Conservation (phyloP, 2,329 filamentous ascomycete genomes). For the Escovopsis sp. region DNA sequence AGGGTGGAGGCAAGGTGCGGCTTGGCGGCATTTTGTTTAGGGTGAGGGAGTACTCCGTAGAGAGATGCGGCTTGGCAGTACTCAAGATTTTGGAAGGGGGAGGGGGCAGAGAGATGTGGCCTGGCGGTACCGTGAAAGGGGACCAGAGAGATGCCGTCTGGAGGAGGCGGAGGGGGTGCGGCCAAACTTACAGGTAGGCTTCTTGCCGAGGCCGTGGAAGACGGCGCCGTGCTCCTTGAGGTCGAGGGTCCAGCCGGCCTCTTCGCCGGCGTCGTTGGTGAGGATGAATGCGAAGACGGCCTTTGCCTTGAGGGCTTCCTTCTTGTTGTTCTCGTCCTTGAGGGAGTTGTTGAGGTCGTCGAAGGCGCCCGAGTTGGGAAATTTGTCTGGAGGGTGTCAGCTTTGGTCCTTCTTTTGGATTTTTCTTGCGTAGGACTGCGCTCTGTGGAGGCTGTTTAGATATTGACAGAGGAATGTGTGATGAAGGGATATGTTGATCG, state of each 20-base stretch:
- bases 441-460: not conserved
- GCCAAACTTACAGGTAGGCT: constrained; percentile 57
- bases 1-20: too few species aligned
- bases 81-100: not conserved
- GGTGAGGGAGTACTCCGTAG: too few species aligned
- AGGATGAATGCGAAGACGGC: constrained; percentile 83
- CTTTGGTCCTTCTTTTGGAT: not conserved
- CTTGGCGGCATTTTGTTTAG: too few species aligned
- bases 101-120: too few species aligned
- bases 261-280: constrained; percentile 71
- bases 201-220: constrained; percentile 59
- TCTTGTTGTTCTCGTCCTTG: constrained; percentile 53
- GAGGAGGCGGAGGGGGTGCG: not conserved
- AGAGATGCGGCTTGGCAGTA: too few species aligned
- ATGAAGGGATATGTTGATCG: too few species aligned
- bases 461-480: too few species aligned
- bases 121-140: too few species aligned
- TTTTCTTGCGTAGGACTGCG: not conserved
- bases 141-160: too few species aligned
- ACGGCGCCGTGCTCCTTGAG: constrained; percentile 81
- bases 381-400: constrained; percentile 45
- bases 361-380: constrained; percentile 83
- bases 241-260: constrained; percentile 86
- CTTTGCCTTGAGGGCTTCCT: constrained; percentile 77
- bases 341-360: constrained; percentile 70